Evolutionary conservation across 352 stramenopile species (phyloP).

Genomic region (Phytophthora palmivora): DNA sequence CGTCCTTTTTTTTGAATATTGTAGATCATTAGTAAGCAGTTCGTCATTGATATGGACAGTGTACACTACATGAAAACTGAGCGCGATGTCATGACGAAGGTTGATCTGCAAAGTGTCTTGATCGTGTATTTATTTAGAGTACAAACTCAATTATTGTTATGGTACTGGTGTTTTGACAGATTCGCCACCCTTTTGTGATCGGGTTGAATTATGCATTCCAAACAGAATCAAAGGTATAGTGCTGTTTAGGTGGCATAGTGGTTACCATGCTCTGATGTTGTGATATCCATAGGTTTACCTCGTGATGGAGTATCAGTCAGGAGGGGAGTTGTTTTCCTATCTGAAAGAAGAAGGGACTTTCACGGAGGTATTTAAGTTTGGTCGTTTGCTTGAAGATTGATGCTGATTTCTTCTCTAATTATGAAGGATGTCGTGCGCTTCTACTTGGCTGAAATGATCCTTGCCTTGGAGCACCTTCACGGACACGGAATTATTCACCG

Average conservation of each 20-base stretch:
- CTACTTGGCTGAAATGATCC: conserved; percentile 87
- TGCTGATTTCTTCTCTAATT: conserved; percentile 1
- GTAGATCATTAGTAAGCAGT: conserved; percentile 89
- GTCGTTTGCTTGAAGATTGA: not conserved
- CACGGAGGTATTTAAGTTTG: conserved; percentile 48
- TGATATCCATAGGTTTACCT: conserved; percentile 59
- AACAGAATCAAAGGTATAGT: conserved; percentile 78
- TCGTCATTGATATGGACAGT: conserved; percentile 81
- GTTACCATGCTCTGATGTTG: not conserved
- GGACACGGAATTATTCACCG: conserved; percentile 84
- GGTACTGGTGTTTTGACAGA: conserved; percentile 38
- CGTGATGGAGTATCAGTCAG: conserved; percentile 83
- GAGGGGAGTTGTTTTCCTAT: conserved; percentile 84
- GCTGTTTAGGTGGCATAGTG: not conserved
- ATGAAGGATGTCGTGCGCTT: conserved; percentile 73
- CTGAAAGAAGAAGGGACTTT: conserved; percentile 73
- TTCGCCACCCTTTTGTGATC: conserved; percentile 85
- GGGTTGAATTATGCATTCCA: conserved; percentile 82
- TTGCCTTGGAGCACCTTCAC: conserved; percentile 86
- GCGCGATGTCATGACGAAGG: conserved; percentile 88
- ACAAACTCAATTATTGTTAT: not conserved
- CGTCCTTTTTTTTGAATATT: not conserved
- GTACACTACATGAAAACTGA: conserved; percentile 84
- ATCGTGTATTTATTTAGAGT: not conserved
- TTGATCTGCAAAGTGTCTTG: conserved; percentile 10